Conservation (phyloP, 345 rosid genomes). For the Eucalyptus globulus region DNA sequence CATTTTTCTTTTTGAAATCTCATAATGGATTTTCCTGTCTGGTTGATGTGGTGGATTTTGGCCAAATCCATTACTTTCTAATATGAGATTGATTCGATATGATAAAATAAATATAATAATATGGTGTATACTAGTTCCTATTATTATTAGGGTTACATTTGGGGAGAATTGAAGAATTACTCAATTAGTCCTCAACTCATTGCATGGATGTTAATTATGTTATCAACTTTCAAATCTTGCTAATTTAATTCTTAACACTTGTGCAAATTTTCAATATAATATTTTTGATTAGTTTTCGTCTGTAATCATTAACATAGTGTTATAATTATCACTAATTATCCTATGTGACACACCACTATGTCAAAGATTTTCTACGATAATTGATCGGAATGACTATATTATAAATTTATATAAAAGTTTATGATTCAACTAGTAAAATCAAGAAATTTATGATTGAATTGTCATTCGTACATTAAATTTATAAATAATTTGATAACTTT, state of each 20-base stretch:
- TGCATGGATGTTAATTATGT: accelerated
- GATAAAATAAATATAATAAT: neutral
- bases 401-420: accelerated
- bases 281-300: accelerated
- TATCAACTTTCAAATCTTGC: neutral
- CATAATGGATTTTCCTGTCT: neutral
- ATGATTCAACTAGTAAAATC: neutral
- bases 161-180: neutral
- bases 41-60: neutral
- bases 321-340: neutral
- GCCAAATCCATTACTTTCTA: neutral
- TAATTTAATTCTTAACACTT: neutral
- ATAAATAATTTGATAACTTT: neutral
- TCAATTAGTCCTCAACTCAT: neutral
- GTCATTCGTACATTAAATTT: accelerated
- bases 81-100: neutral
- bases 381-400: accelerated
- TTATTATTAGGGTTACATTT: neutral
- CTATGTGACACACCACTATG: neutral
- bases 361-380: accelerated
- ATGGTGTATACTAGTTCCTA: neutral
- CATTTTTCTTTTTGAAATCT: neutral
- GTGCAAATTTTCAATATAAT: neutral
- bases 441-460: accelerated
- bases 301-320: too few species aligned